A percentile compares a stretch with the other conserved stretches of the same genome.
Evolutionary conservation across 768 basidiomycete species (phyloP).

Genomic region (Megacollybia marginata): DNA sequence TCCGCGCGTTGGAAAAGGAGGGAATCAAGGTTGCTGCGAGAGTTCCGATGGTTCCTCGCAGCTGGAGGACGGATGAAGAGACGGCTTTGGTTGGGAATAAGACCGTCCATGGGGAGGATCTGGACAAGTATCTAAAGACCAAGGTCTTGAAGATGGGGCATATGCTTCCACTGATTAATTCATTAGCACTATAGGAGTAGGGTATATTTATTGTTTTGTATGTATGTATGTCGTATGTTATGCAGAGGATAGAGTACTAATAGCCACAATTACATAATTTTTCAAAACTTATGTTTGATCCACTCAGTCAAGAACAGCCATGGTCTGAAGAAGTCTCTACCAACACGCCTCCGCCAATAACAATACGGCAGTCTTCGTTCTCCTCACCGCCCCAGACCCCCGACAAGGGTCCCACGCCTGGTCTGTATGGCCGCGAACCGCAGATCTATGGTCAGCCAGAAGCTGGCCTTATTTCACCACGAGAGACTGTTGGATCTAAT

Average conservation of each 20-base stretch:
- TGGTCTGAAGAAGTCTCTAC: conserved; percentile 36
- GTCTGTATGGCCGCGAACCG: conserved; percentile 70
- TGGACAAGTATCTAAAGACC: conserved; percentile 92
- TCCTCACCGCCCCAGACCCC: conserved; percentile 45
- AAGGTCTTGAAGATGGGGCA: conserved; percentile 99
- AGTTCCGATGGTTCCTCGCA: conserved; percentile 90
- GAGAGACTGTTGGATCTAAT: conserved; percentile 55
- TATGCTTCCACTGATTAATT: conserved; percentile 51
- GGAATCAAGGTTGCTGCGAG: conserved; percentile 77
- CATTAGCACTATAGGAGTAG: not conserved
- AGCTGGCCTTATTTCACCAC: conserved; percentile 74
- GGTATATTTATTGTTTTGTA: not conserved
- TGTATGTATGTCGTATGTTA: no score
- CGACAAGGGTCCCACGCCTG: conserved; percentile 45
- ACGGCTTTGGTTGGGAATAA: conserved; percentile 79
- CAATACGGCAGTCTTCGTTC: conserved; percentile 12
- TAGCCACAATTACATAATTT: not conserved
- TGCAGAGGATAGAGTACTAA: no score
- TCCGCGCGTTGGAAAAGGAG: conserved; percentile 78
- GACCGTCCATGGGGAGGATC: conserved; percentile 70
- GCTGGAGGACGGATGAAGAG: conserved; percentile 58
- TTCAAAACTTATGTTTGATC: conserved; percentile 53
- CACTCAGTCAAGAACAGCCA: conserved; percentile 53
- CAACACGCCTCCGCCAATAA: no score
- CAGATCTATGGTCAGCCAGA: conserved; percentile 86